These are phyloP conservation scores for Ceratobasidium sp. DNA, from an alignment of 1,284 basidiomycete species.

Conservation along the genomic window DNA sequence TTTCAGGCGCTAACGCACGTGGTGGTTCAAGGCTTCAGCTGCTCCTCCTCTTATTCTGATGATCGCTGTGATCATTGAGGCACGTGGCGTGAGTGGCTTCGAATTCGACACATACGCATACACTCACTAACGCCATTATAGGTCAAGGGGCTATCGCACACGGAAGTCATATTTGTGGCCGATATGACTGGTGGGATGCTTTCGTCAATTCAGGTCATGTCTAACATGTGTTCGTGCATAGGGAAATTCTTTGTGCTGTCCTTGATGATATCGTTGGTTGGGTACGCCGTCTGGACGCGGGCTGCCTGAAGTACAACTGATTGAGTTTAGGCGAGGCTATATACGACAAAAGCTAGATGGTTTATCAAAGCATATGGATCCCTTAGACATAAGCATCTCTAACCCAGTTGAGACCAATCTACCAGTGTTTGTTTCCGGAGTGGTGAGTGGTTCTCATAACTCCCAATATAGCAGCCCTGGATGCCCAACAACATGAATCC, in stretches of 20 bases:
- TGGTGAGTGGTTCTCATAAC: background rate
- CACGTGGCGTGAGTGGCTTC: background rate
- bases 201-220: too few species aligned
- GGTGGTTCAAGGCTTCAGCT: background rate
- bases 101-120: background rate
- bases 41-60: slow-evolving; percentile 3
- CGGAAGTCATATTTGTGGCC: background rate
- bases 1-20: background rate
- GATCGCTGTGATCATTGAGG: background rate
- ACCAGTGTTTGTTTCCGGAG: background rate
- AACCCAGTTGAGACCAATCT: background rate
- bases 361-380: background rate
- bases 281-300: background rate
- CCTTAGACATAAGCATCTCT: too few species aligned
- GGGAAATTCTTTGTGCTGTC: slow-evolving; percentile 12
- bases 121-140: background rate
- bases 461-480: background rate
- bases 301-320: background rate
- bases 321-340: background rate
- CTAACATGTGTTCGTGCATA: background rate
- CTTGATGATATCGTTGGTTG: slow-evolving; percentile 13
- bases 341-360: background rate
- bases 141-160: background rate
- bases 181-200: slow-evolving; percentile 1
- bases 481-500: background rate